Conservation (phyloP, 1,284 basidiomycete genomes). For the Irpex lacteus region DNA sequence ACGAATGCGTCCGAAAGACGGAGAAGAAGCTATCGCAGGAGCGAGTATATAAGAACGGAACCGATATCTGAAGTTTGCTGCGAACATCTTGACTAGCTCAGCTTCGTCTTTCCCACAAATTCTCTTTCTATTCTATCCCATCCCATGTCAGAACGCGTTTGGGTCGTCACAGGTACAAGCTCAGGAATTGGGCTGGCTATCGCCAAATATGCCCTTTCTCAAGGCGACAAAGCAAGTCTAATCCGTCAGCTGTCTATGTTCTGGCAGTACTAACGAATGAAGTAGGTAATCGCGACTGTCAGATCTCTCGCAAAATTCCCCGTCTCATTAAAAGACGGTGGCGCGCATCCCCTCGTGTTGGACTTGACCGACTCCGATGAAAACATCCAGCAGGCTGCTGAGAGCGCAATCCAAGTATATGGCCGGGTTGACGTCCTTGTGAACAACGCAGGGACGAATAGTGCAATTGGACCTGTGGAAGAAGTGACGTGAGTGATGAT, state of each 20-base stretch:
- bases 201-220: slow-evolving; percentile 22
- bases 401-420: slow-evolving; percentile 19
- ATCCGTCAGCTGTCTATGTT: too few species aligned
- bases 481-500: slow-evolving; percentile 23
- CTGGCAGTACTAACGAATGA: too few species aligned
- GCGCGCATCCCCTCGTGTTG: slow-evolving; percentile 18
- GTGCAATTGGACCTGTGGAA: slow-evolving; percentile 25
- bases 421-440: slow-evolving; percentile 17
- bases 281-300: slow-evolving; percentile 27
- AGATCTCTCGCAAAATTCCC: slow-evolving; percentile 18
- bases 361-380: slow-evolving; percentile 23
- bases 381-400: slow-evolving; percentile 20
- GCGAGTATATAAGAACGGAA: too few species aligned
- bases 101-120: too few species aligned
- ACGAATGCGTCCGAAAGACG: too few species aligned
- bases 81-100: too few species aligned
- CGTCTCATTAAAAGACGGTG: slow-evolving; percentile 5
- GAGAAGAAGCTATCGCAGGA: too few species aligned
- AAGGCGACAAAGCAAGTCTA: slow-evolving; percentile 24
- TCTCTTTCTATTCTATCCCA: too few species aligned
- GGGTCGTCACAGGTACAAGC: slow-evolving; percentile 25
- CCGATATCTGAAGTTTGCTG: too few species aligned
- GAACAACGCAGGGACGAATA: slow-evolving; percentile 25
- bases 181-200: slow-evolving; percentile 28
- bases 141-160: slow-evolving; percentile 14